Conservation (phyloP, 805 yeast genomes). For the Saturnispora quitensis region DNA sequence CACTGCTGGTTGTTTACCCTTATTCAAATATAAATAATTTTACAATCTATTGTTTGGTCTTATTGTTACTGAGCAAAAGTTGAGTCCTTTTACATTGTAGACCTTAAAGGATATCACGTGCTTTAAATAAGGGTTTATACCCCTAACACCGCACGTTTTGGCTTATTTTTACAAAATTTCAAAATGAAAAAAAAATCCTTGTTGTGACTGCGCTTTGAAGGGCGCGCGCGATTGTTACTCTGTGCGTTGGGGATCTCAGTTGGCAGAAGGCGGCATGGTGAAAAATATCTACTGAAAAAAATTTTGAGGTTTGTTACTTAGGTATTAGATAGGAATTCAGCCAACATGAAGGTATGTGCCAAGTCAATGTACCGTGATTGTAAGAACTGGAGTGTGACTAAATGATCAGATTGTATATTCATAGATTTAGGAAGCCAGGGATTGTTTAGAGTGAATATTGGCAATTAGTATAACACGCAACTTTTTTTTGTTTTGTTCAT, state of each 20-base stretch:
- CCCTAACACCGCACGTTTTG: background rate
- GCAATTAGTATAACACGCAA: background rate
- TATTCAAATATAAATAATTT: too few species aligned
- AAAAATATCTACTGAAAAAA: background rate
- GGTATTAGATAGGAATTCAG: constrained; percentile 1
- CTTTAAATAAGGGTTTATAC: background rate
- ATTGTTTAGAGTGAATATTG: too few species aligned
- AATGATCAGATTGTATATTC: too few species aligned
- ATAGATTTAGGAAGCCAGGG: too few species aligned
- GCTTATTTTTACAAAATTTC: background rate
- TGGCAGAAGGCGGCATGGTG: background rate
- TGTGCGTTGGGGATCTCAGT: background rate
- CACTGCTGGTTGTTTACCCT: background rate
- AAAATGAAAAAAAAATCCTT: background rate
- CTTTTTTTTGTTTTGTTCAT: background rate
- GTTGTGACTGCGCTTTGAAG: background rate
- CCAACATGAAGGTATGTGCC: constrained; percentile 2
- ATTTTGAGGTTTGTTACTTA: constrained; percentile 2
- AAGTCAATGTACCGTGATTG: background rate
- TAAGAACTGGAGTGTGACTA: background rate
- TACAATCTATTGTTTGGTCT: background rate
- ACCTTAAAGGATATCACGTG: background rate
- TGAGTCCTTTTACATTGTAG: background rate
- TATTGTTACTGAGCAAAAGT: background rate
- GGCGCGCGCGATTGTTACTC: background rate